These are phyloP conservation scores for Sporothrix dimorphospora DNA, from an alignment of 2,329 filamentous ascomycete genomes.

Conservation along the genomic window DNA sequence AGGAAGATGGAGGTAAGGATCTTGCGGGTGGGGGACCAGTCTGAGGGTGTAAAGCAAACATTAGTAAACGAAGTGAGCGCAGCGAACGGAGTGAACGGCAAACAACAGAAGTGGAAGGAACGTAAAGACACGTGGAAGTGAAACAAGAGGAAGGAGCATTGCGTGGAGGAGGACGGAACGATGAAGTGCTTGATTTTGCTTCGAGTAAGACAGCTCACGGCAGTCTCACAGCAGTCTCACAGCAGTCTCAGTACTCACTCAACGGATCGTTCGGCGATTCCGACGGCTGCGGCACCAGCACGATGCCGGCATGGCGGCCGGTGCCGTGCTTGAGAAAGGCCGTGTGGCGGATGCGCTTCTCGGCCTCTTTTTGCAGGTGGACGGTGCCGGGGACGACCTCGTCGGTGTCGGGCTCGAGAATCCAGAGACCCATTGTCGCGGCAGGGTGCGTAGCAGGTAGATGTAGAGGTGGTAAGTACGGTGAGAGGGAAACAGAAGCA, in stretches of 20 bases:
- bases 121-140: background rate
- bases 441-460: background rate
- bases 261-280: constrained; percentile 18
- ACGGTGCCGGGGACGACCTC: constrained; percentile 24
- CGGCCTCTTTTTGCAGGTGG: constrained; percentile 10
- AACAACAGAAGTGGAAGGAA: background rate
- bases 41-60: background rate
- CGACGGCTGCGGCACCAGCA: constrained; percentile 23
- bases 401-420: constrained; percentile 24
- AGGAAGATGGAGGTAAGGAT: constrained; percentile 46
- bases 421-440: constrained; percentile 25
- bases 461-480: too few species aligned
- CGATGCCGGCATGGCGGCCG: background rate
- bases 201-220: background rate
- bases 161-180: background rate
- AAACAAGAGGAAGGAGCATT: background rate
- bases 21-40: constrained; percentile 39
- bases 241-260: background rate
- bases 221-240: background rate
- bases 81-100: background rate
- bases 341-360: constrained; percentile 20
- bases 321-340: constrained; percentile 18
- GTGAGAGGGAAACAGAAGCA: background rate
- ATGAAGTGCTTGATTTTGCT: background rate
- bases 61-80: background rate